A percentile compares a stretch with the other conserved stretches of the same genome.
These are phyloP conservation scores for Chlorella sp. DNA, from an alignment of 139 green algal species.

Conservation along the genomic window DNA sequence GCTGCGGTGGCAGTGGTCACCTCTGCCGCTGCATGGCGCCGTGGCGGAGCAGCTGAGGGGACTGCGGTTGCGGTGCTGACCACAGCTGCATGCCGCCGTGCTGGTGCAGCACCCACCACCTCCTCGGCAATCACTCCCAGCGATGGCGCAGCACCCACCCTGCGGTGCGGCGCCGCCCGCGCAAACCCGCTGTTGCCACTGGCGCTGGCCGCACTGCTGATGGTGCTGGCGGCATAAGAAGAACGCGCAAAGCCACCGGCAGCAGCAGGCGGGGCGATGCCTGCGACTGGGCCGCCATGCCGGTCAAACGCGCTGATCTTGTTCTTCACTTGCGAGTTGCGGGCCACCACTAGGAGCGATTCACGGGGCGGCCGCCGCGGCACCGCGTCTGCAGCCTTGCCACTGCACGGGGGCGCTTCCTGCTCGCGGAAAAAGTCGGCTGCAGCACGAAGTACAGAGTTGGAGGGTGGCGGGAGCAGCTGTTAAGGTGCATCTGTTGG, in stretches of 20 bases:
- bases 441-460: not conserved
- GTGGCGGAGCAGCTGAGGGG: not conserved
- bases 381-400: not conserved
- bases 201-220: not conserved
- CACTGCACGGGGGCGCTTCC: not conserved
- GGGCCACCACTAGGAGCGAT: conserved; percentile 14
- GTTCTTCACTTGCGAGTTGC: conserved; percentile 30
- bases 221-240: too few relatives aligned
- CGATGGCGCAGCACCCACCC: not conserved
- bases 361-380: not conserved
- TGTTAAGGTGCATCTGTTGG: not conserved
- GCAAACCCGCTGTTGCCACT: too few relatives aligned
- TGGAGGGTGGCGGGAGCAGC: not conserved
- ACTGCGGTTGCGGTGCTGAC: conserved; percentile 4
- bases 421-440: conserved; percentile 24
- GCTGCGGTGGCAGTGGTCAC: not conserved
- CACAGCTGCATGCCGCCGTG: conserved; percentile 20
- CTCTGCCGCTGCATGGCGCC: not conserved
- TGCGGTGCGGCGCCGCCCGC: not conserved
- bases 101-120: not conserved
- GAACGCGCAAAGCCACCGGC: too few relatives aligned
- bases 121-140: conserved; percentile 24
- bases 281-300: not conserved
- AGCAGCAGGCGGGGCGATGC: not conserved
- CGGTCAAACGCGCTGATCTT: conserved; percentile 23